Percentiles rank a stretch among this genome's conserved stretches.
phyloP scores from a whole-genome alignment of 2,329 filamentous ascomycete species.

The Juglanconis juglandina region DNA sequence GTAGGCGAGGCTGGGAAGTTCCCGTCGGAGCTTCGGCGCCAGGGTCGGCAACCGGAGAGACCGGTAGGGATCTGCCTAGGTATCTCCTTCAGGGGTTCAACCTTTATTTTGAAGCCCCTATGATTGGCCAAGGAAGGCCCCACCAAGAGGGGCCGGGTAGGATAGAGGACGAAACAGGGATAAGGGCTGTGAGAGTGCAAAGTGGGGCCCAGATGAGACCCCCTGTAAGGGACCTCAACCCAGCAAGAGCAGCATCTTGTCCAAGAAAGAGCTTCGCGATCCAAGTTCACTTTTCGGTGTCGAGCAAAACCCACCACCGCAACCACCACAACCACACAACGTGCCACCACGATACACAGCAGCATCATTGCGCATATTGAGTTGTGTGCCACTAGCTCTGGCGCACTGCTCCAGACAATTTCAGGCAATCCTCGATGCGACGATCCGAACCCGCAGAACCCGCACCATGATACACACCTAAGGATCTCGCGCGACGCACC shows the following conservation, averaged over 20 bases:
- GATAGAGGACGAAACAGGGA: too few relatives aligned
- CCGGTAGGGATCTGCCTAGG: not conserved
- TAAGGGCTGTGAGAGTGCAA: too few relatives aligned
- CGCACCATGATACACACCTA: slow-evolving; percentile 5
- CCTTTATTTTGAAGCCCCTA: too few relatives aligned
- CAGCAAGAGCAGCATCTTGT: too few relatives aligned
- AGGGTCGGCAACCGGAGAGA: not conserved
- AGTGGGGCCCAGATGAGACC: too few relatives aligned
- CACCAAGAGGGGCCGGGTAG: too few relatives aligned
- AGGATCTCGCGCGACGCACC: not conserved
- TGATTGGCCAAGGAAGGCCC: too few relatives aligned
- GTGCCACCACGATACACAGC: not conserved
- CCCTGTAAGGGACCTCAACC: too few relatives aligned
- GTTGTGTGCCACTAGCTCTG: too few relatives aligned
- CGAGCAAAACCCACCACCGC: not conserved
- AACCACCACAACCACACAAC: not conserved
- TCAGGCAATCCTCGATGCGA: not conserved
- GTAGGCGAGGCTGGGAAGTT: not conserved
- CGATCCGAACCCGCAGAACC: not conserved
- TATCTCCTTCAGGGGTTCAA: too few relatives aligned
- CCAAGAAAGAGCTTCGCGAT: not conserved
- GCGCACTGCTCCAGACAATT: not conserved
- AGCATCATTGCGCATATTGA: not conserved
- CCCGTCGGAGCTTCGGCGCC: slow-evolving; percentile 23
- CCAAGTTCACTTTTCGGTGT: not conserved